Evolutionary conservation across 1,284 basidiomycete genomes (phyloP).

Genomic region (Trichosporon coremiiforme): DNA sequence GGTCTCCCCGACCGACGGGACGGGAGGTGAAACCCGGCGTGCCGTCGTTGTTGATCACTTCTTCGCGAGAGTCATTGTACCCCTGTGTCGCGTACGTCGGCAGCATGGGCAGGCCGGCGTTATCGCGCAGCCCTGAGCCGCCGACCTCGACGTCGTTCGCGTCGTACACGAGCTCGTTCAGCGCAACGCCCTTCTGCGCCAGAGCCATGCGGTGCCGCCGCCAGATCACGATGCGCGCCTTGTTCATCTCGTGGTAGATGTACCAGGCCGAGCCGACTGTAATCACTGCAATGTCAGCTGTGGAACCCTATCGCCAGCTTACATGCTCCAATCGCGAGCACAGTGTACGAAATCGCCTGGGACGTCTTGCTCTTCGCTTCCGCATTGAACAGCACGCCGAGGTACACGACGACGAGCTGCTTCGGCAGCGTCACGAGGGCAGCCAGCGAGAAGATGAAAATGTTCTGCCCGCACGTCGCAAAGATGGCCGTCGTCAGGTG

Average conservation of each 20-base stretch:
- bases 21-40: too few species aligned
- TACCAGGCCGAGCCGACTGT: slow-evolving; percentile 82
- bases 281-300: slow-evolving; percentile 58
- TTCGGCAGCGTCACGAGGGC: slow-evolving; percentile 76
- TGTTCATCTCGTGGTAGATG: slow-evolving; percentile 73
- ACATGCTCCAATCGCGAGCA: slow-evolving; percentile 64
- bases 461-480: slow-evolving; percentile 74
- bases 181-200: slow-evolving; percentile 24
- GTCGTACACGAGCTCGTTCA: slow-evolving; percentile 22
- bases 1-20: not conserved
- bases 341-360: slow-evolving; percentile 62
- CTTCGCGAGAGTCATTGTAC: slow-evolving; percentile 1
- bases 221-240: slow-evolving; percentile 72
- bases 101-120: not conserved
- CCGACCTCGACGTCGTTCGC: slow-evolving; percentile 1
- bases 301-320: slow-evolving; percentile 23
- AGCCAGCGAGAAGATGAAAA: slow-evolving; percentile 69
- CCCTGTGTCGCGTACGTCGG: not conserved
- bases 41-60: not conserved
- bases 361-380: slow-evolving; percentile 57
- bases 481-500: slow-evolving; percentile 64
- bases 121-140: not conserved
- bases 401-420: slow-evolving; percentile 71
- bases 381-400: slow-evolving; percentile 65
- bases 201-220: slow-evolving; percentile 62